These are phyloP conservation scores for Eucalyptus camaldulensis DNA, from an alignment of 345 rosid species.

Conservation along the genomic window DNA sequence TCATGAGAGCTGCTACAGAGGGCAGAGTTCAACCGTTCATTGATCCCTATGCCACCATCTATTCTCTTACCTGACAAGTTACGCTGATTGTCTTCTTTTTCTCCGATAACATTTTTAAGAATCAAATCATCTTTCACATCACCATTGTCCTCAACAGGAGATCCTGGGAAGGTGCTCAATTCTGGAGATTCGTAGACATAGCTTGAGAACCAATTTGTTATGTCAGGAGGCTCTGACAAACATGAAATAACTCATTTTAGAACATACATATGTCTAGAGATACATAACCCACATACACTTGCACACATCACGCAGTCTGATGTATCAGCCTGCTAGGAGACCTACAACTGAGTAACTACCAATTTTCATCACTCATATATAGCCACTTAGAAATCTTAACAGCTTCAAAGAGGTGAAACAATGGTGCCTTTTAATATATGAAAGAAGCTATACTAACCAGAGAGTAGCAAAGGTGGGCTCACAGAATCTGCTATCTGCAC, in stretches of 20 bases:
- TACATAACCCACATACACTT: background rate
- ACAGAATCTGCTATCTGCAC: slow-evolving; percentile 15
- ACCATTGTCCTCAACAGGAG: slow-evolving; percentile 9
- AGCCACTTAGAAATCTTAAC: background rate
- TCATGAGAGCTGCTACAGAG: background rate
- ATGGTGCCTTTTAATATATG: background rate
- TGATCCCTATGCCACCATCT: background rate
- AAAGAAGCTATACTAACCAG: slow-evolving; percentile 17
- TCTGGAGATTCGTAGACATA: slow-evolving; percentile 48
- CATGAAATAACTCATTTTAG: background rate
- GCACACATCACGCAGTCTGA: background rate
- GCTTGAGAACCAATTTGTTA: slow-evolving; percentile 56
- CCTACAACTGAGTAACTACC: background rate
- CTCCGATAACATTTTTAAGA: background rate
- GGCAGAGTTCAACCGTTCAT: background rate
- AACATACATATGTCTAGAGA: background rate
- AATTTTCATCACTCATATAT: background rate
- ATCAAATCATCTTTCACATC: background rate
- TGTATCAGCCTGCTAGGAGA: background rate
- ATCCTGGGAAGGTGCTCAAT: slow-evolving; percentile 17
- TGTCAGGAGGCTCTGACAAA: slow-evolving; percentile 43
- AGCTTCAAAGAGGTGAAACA: background rate
- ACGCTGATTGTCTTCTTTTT: background rate
- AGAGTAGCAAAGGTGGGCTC: slow-evolving; percentile 7
- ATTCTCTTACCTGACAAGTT: background rate